Percentiles rank a stretch among this genome's conserved stretches.
Evolutionary conservation across 176 grass and related monocot genomes (phyloP).

Genomic region (Calamus simplicifolius): DNA sequence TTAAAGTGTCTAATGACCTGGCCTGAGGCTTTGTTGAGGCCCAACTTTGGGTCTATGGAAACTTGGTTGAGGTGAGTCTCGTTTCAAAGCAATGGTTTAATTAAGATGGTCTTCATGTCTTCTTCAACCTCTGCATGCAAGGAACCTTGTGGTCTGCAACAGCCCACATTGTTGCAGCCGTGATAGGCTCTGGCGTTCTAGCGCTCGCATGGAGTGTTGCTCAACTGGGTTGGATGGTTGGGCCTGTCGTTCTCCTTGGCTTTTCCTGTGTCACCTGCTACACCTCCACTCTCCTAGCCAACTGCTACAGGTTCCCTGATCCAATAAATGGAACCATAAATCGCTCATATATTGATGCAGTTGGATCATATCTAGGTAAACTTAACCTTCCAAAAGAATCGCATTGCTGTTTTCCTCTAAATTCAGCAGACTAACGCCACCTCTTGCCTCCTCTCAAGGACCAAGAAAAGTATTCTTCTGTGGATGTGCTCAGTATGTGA

Average conservation of each 20-base stretch:
- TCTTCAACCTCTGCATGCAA: conserved; percentile 19
- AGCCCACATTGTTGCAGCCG: conserved; percentile 79
- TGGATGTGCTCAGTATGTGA: conserved; percentile 83
- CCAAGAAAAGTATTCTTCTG: conserved; percentile 71
- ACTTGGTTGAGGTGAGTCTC: no score
- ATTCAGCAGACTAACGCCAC: no score
- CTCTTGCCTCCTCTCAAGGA: conserved; percentile 14
- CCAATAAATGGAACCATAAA: conserved; percentile 55
- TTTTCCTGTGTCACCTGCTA: conserved; percentile 94
- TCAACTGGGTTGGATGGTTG: conserved; percentile 79
- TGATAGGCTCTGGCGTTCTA: conserved; percentile 80
- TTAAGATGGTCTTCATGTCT: no score
- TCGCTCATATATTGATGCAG: conserved; percentile 77
- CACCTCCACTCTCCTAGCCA: conserved; percentile 71
- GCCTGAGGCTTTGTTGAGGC: no score
- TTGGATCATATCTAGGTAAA: conserved; percentile 75
- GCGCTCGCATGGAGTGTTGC: conserved; percentile 94
- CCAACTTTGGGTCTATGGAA: no score
- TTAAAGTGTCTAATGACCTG: no score
- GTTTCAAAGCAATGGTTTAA: no score
- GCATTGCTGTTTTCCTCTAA: no score
- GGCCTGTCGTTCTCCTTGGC: conserved; percentile 49
- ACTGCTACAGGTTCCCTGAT: conserved; percentile 92
- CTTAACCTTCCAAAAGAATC: no score
- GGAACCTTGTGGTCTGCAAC: conserved; percentile 94